A percentile compares a stretch with the other conserved stretches of the same genome.
Evolutionary conservation across 495 filamentous ascomycete genomes (phyloP).

Genomic region (Pyrenopolyporus hunteri): DNA sequence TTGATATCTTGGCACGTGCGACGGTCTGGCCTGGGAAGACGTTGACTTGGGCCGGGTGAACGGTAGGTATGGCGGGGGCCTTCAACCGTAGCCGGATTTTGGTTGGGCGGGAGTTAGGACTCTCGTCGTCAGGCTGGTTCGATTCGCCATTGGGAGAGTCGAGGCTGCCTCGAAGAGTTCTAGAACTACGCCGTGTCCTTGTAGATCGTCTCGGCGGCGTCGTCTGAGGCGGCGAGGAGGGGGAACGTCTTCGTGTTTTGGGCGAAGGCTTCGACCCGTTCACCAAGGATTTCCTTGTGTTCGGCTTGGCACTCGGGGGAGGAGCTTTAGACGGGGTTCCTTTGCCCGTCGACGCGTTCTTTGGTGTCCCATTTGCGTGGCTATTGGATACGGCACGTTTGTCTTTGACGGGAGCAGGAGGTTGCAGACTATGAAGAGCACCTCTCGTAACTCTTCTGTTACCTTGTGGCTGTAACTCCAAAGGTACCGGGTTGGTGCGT

Average conservation of each 20-base stretch:
- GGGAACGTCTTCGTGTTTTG: constrained; percentile 42
- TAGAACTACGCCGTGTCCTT: constrained; percentile 48
- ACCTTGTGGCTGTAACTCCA: constrained; percentile 69
- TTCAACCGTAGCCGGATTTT: constrained; percentile 50
- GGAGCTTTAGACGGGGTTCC: constrained; percentile 32
- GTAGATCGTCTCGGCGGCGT: constrained; percentile 45
- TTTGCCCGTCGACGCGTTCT: constrained; percentile 36
- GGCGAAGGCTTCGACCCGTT: constrained; percentile 37
- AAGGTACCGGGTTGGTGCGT: constrained; percentile 75
- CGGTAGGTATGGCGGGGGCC: constrained; percentile 53
- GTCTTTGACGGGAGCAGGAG: constrained; percentile 30
- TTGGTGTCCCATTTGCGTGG: constrained; percentile 44
- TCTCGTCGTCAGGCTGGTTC: constrained; percentile 39
- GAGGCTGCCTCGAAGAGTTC: constrained; percentile 23
- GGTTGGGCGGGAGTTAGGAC: constrained; percentile 46
- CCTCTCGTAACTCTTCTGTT: constrained; percentile 64
- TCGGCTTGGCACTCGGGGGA: constrained; percentile 42
- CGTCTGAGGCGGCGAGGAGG: constrained; percentile 41
- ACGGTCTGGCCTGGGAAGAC: constrained; percentile 40
- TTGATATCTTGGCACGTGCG: constrained; percentile 51
- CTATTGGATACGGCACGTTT: constrained; percentile 23
- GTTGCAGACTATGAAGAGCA: constrained; percentile 44
- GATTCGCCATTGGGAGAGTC: constrained; percentile 31
- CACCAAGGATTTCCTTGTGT: constrained; percentile 29
- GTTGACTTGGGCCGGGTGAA: constrained; percentile 60